These are phyloP conservation scores for Aeschynomene evenia DNA, from an alignment of 306 rosid species.

Conservation along the genomic window DNA sequence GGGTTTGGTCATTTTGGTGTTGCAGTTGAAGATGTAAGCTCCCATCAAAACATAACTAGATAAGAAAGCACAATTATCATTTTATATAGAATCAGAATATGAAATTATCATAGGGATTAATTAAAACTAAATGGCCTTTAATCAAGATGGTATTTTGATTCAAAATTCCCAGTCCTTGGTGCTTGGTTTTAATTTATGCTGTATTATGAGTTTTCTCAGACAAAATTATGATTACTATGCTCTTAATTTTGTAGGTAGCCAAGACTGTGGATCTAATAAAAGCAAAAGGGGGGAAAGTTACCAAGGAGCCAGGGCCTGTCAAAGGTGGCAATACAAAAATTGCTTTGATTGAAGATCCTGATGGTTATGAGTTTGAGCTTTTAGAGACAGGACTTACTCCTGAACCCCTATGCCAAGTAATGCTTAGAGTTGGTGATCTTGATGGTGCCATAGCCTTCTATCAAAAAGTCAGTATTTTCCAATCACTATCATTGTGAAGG, in stretches of 20 bases:
- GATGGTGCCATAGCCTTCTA: slow-evolving; percentile 79
- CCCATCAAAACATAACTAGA: not conserved
- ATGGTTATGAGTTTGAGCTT: slow-evolving; percentile 86
- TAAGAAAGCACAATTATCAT: not conserved
- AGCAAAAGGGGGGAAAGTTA: slow-evolving; percentile 82
- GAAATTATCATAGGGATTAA: not conserved
- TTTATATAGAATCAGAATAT: no score
- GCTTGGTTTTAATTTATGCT: not conserved
- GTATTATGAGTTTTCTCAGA: not conserved
- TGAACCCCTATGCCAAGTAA: slow-evolving; percentile 87
- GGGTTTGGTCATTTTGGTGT: slow-evolving; percentile 92
- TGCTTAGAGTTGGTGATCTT: slow-evolving; percentile 91
- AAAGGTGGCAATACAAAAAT: slow-evolving; percentile 61
- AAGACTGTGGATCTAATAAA: slow-evolving; percentile 73
- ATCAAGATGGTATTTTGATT: not conserved
- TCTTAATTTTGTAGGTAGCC: slow-evolving; percentile 49
- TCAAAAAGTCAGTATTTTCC: slow-evolving; percentile 57
- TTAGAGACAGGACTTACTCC: slow-evolving; percentile 74
- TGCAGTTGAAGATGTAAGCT: slow-evolving; percentile 87
- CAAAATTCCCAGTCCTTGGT: slow-evolving; percentile 4
- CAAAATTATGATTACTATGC: not conserved
- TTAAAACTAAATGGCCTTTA: not conserved
- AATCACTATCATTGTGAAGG: slow-evolving; percentile 6
- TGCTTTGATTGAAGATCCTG: slow-evolving; percentile 87
- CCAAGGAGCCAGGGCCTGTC: slow-evolving; percentile 68